Base-by-base conservation (phyloP, 306 rosid genomes). In the Adenanthera pavonina region DNA sequence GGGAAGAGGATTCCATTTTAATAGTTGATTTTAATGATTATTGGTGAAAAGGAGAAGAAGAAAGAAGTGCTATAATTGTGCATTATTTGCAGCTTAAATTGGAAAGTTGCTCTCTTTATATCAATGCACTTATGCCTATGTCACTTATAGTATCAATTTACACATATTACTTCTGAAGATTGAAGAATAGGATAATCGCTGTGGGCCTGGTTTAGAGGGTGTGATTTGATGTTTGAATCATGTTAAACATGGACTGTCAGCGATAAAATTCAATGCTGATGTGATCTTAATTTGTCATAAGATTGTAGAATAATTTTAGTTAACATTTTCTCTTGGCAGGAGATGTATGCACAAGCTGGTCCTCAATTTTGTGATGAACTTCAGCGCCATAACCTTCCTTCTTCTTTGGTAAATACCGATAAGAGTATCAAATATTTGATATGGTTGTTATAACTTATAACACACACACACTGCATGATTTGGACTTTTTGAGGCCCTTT, bases 311-410 rank as follows among this genome's bases (percentile, higher is more conserved):
- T 56, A 47, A 72, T 75, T 16, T 67, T 62, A 43, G 3, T 72
- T 60, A 10, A 79, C 49, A 49, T 66, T 72, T 35, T 46, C 79
- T 75, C 51, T 77, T 80, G 75, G 33, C 90, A 96, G 99, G 99
- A 96, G 86, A 96, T 96, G 99, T 96, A 91, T 86, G 66, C 90
- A 3, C 99, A 96, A 76, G 97, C 98, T 54, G 99, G 99, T 82
- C 79, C 97, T 78, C 97, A 93, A 78, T 94, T 96, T 82, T 97
- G 95, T 35, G 99, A 94, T 67, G 99, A 96, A 82, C 94, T 96
- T 84, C 96, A 92, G 80, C 92, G 99, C 72, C 91, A 94, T 85
- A 86, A 90, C 78, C 97, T 96, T 81, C 97, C 99, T 75, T 77
- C 90, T 20, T 89, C 93, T 72, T 82, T 92, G 99, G 99, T 96